phyloP scores from a whole-genome alignment of 805 yeast genomes.

The Danielozyma ontarioensis region DNA sequence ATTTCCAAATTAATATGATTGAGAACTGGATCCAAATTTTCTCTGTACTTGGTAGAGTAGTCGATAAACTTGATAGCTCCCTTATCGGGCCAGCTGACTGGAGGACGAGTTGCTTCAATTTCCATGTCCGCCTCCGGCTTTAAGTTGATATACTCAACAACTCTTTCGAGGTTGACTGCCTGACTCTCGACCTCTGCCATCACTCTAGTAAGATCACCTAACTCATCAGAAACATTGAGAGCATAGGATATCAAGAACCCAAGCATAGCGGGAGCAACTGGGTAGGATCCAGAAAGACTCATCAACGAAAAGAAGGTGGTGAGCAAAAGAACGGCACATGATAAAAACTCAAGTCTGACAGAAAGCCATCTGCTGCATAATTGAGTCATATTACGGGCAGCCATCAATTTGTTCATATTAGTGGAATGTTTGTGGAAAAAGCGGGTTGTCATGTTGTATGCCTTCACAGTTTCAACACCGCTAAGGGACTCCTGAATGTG shows the following conservation, averaged over 20 bases:
- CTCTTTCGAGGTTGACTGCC: constrained; percentile 31
- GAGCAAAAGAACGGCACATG: constrained; percentile 26
- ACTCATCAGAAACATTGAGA: constrained; percentile 23
- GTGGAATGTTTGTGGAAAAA: constrained; percentile 18
- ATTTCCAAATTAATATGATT: not conserved
- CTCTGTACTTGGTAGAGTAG: not conserved
- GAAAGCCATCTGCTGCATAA: constrained; percentile 31
- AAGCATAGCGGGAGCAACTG: constrained; percentile 27
- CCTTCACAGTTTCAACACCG: constrained; percentile 32
- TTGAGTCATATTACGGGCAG: constrained; percentile 16
- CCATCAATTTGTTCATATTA: constrained; percentile 21
- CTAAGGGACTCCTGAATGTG: constrained; percentile 33
- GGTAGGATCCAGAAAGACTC: constrained; percentile 17
- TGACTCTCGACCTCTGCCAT: constrained; percentile 33
- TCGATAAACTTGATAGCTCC: constrained; percentile 59
- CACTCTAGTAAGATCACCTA: constrained; percentile 26
- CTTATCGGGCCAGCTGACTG: constrained; percentile 60
- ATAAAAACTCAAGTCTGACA: constrained; percentile 31
- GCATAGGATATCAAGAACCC: constrained; percentile 36
- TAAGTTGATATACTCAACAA: constrained; percentile 32
- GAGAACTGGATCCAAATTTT: not conserved
- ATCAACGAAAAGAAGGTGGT: constrained; percentile 22
- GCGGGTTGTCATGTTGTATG: constrained; percentile 25
- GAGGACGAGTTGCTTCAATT: constrained; percentile 24
- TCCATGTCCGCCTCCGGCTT: constrained; percentile 12